Evolutionary conservation across 1,284 basidiomycete species (phyloP).

Genomic region (Athelia psychrophila): DNA sequence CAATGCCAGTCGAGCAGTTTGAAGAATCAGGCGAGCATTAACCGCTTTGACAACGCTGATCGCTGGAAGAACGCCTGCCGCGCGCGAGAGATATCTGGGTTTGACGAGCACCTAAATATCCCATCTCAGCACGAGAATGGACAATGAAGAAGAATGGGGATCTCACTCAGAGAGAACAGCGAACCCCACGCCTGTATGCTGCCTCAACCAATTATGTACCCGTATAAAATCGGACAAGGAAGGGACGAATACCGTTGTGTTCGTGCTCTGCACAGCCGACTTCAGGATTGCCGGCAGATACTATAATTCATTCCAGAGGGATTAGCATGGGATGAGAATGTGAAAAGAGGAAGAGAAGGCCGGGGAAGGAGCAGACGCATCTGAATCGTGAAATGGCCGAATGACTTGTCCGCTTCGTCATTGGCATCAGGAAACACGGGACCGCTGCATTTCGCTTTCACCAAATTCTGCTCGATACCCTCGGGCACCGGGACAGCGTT

Average conservation of each 20-base stretch:
- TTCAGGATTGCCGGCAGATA: constrained; percentile 80
- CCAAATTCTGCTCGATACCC: constrained; percentile 71
- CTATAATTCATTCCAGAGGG: constrained; percentile 31
- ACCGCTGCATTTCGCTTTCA: constrained; percentile 73
- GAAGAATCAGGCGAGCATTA: no score
- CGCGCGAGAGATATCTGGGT: constrained; percentile 91
- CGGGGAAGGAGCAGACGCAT: no score
- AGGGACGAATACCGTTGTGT: constrained; percentile 88
- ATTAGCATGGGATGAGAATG: background rate
- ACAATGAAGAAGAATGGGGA: constrained; percentile 1
- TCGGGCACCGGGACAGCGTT: constrained; percentile 71
- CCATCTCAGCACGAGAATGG: no score
- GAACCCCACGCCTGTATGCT: constrained; percentile 67
- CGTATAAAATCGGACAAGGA: constrained; percentile 98
- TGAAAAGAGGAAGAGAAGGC: no score
- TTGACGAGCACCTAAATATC: constrained; percentile 77
- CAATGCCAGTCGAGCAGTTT: no score
- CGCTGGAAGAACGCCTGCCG: constrained; percentile 92
- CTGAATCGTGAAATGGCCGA: constrained; percentile 85
- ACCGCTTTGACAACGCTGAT: no score
- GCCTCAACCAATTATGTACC: constrained; percentile 84
- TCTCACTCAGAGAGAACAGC: constrained; percentile 86
- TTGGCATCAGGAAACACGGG: no score
- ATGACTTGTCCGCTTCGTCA: constrained; percentile 85
- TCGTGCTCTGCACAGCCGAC: constrained; percentile 88